Conservation (phyloP, 805 yeast genomes). For the Zygosaccharomyces kombuchaensis region DNA sequence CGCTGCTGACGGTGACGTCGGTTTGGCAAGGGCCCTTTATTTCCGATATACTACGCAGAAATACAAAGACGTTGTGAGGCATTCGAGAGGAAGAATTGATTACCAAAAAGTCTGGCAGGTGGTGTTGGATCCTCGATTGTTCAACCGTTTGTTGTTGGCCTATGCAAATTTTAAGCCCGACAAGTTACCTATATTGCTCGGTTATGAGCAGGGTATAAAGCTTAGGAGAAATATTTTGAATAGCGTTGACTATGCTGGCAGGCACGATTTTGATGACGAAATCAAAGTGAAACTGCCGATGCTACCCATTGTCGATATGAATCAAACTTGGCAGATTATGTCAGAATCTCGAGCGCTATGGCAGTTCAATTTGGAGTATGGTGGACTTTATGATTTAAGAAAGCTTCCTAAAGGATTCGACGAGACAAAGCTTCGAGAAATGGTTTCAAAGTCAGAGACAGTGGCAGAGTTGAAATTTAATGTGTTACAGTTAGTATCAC, state of each 20-base stretch:
- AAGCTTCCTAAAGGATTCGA: constrained; percentile 43
- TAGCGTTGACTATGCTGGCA: constrained; percentile 38
- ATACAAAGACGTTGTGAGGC: constrained; percentile 13
- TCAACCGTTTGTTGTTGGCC: constrained; percentile 46
- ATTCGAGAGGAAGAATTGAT: constrained; percentile 10
- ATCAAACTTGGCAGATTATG: constrained; percentile 42
- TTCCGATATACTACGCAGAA: constrained; percentile 40
- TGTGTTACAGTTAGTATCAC: constrained; percentile 15
- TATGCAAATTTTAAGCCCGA: constrained; percentile 41
- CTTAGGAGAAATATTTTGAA: constrained; percentile 46
- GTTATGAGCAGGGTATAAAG: constrained; percentile 43
- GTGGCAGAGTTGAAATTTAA: constrained; percentile 23
- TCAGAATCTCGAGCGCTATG: constrained; percentile 79
- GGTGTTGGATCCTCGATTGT: constrained; percentile 38
- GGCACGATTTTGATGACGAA: constrained; percentile 21
- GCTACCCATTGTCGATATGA: constrained; percentile 52
- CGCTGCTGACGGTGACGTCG: constrained; percentile 75
- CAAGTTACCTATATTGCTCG: constrained; percentile 36
- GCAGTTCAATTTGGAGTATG: constrained; percentile 35
- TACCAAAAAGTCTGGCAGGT: constrained; percentile 19
- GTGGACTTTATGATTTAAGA: constrained; percentile 39
- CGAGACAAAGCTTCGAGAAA: constrained; percentile 36
- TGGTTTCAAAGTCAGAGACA: constrained; percentile 36
- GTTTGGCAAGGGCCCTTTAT: constrained; percentile 65
- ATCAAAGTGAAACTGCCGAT: constrained; percentile 50